Base-by-base conservation (phyloP, 1,284 basidiomycete genomes). In the Cutaneotrichosporon daszewskae region DNA sequence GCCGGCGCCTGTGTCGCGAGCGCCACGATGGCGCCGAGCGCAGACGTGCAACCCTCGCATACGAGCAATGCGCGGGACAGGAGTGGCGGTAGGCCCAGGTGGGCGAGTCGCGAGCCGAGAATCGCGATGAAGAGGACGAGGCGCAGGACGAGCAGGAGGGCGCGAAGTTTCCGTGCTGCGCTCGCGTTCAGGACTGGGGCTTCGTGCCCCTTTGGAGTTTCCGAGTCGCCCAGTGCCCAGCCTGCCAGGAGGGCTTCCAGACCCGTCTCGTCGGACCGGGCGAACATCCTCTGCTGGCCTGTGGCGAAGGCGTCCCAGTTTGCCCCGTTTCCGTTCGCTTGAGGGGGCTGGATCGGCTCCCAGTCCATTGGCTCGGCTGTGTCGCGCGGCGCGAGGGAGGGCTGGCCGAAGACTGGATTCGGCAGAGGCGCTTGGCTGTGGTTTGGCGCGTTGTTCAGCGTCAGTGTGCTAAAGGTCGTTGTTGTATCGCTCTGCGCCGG, bases 251-350 rank as follows among this genome's bases (percentile, higher is more conserved):
- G 45, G 32, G 39, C 44, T 37, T 69, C 66, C 32, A 69, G 45
- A 16, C 66, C 66, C 4, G 66, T 69, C 43, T 67, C 64, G 18
- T 64, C 58, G 7, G 50, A 36, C 0, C 36, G 26, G 1, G 59
- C 53, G 38, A 65, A 69, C 55, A 69, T 62, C 24, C 65, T 46
- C 45, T 69, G 66, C 33, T 45, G 57, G 28, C 59, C 58, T 5
- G 53, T 49, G 0, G 51, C 66, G 39, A 69, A 69, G 5, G 25
- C 40, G 40, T 67, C 61, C 66, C 66, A 69, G 33, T 63, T 58
- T 12, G 14, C 31, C n/a, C 26, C 6, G 11, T 55, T 25, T n/a
- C n/a, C n/a, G 32, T 24, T 22, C n/a, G 49, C 47, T n/a, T n/a
- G n/a, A 11, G 33, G 42, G 2, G 44, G 33, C 13, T 49, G 44